Evolutionary conservation across 2,329 filamentous ascomycete species (phyloP), one percentile per base, ranked within the genome.

Genomic region (Periconia digitata): DNA sequence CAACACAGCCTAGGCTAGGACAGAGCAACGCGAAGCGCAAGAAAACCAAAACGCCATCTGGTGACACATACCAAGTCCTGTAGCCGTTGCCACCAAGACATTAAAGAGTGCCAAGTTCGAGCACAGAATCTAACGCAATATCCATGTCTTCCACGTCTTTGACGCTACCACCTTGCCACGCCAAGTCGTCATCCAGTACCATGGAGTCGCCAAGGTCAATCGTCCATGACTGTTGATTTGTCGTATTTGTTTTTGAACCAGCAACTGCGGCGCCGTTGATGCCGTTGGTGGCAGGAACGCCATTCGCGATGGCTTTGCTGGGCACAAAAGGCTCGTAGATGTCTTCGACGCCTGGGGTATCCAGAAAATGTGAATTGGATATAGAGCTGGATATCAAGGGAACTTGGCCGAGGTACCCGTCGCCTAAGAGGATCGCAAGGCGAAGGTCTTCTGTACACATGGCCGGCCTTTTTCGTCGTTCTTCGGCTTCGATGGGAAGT

Each of bases 401-500:
- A 73, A 94, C 92, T 51, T 89, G 85, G 8, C 85, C 84, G 54
- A 95, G 79, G 50, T 89, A 86, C 21, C 82, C 83, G 45, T 94
- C 89, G 12, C 87, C 85, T 55, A 96, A 80, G 50, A 88, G 83
- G 15, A 95, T 70, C 0, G 89, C 85, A 3, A 96, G 75, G 32
- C 87, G 81, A 40, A 96, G 72, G 67, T 96, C 92, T 16, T 85
- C 84, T 74, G 92, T 86, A 13, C 85, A 85, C 1, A 96, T 72
- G 1, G 89, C 84, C 6, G 85, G 82, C 34, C 90, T 79, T 59
- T 87, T 84, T 46, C 83, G 83, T 15, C 87, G 85, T 44, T 87
- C 86, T 65, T 88, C 90, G 3, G 88, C 83, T 70, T 96, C 91
- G 29, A 91, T 76, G 0, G 92, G 92, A 6, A 96, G 74, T 22